Percentiles rank a stretch among this genome's conserved stretches.
Conservation (phyloP, 371 early-diverging fungal species). For the Lichtheimia corymbifera region DNA sequence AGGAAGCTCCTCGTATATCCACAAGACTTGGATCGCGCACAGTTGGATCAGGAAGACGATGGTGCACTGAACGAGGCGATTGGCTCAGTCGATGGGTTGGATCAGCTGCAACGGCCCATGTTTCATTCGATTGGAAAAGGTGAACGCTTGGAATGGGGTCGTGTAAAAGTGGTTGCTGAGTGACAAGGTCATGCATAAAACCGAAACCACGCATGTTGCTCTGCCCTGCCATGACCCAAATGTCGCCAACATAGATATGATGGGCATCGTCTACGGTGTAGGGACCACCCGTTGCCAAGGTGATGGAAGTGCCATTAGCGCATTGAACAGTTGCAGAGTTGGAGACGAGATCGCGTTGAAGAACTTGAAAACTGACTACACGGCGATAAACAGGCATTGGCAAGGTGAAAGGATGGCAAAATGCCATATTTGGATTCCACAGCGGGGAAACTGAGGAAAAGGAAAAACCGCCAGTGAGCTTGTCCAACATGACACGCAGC, state of each 20-base stretch:
- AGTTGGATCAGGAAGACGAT: conserved; percentile 39
- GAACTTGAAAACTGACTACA: conserved; percentile 29
- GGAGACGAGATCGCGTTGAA: conserved; percentile 29
- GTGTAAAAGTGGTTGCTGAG: not conserved
- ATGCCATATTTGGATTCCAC: no score
- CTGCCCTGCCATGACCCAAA: conserved; percentile 52
- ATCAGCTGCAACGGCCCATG: conserved; percentile 29
- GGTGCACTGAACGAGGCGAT: conserved; percentile 34
- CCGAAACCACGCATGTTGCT: conserved; percentile 54
- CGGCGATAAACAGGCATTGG: not conserved
- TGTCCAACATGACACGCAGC: no score
- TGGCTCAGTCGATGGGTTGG: conserved; percentile 31
- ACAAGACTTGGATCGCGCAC: conserved; percentile 26
- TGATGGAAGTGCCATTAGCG: conserved; percentile 10
- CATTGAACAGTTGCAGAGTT: conserved; percentile 19
- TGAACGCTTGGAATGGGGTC: conserved; percentile 11
- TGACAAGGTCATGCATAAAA: conserved; percentile 11
- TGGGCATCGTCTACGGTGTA: conserved; percentile 22
- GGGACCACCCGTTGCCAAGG: conserved; percentile 32
- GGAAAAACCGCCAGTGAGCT: no score
- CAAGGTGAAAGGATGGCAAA: no score
- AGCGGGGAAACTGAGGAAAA: no score
- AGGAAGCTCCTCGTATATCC: conserved; percentile 31
- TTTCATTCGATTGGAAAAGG: conserved; percentile 36
- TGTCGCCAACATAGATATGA: conserved; percentile 40